These are phyloP conservation scores for Pisolithus marmoratus DNA, from an alignment of 768 basidiomycete genomes.

Conservation along the genomic window DNA sequence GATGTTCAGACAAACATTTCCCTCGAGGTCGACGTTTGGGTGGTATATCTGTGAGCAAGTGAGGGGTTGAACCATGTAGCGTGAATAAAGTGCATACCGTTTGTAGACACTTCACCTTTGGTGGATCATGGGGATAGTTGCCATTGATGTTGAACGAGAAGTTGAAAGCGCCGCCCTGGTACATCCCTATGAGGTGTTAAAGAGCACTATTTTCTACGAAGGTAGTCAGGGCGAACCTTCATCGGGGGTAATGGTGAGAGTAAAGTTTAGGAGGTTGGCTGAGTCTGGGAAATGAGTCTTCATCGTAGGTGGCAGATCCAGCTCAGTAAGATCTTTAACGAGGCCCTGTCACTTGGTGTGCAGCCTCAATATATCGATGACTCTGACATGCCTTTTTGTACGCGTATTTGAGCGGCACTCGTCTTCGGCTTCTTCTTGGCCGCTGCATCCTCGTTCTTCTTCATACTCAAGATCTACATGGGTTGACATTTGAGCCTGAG, in stretches of 20 bases:
- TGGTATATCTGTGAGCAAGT: constrained; percentile 79
- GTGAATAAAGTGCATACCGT: constrained; percentile 49
- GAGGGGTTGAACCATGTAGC: constrained; percentile 1
- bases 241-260: constrained; percentile 91
- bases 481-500: constrained; percentile 5
- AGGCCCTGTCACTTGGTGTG: constrained; percentile 2
- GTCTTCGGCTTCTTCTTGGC: constrained; percentile 99
- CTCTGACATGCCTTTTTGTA: constrained; percentile 83
- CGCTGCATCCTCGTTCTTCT: constrained; percentile 97
- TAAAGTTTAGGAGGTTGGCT: constrained; percentile 92
- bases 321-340: constrained; percentile 82
- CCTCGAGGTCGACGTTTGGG: constrained; percentile 96
- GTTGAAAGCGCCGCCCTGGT: constrained; percentile 88
- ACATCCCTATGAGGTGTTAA: constrained; percentile 68
- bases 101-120: constrained; percentile 96
- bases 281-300: constrained; percentile 91
- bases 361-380: not conserved
- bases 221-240: constrained; percentile 57
- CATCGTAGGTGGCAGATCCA: constrained; percentile 95
- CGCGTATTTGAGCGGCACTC: constrained; percentile 94
- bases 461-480: constrained; percentile 94
- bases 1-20: constrained; percentile 98
- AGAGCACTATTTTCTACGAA: not conserved
- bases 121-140: constrained; percentile 98
- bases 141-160: constrained; percentile 96